Percentiles rank a stretch among this genome's conserved stretches.
Conservation (phyloP, 2,329 filamentous ascomycete species). For the Pyricularia pennisetigena region DNA sequence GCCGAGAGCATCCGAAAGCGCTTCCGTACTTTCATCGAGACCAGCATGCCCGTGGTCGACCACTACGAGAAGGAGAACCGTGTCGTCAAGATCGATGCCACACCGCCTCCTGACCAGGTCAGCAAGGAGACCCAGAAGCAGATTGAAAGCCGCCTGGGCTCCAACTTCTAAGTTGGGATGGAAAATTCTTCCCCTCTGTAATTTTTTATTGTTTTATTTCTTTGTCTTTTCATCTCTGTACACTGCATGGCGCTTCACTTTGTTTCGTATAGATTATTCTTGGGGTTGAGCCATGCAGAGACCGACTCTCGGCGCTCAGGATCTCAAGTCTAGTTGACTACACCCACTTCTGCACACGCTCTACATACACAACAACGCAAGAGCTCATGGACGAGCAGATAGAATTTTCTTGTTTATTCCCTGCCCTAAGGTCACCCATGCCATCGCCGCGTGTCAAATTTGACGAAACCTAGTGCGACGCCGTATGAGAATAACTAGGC, state of each 20-base stretch:
- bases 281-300: not conserved
- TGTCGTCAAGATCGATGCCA: conserved; percentile 73
- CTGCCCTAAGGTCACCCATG: not conserved
- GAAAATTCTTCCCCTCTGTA: not conserved
- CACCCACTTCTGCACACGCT: not conserved
- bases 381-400: not conserved
- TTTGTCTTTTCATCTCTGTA: not conserved
- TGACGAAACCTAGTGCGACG: not conserved
- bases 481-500: not conserved
- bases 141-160: conserved; percentile 38
- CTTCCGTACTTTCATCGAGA: conserved; percentile 88
- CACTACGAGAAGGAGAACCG: conserved; percentile 67
- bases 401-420: not conserved
- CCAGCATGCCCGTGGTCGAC: conserved; percentile 94
- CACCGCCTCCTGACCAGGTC: conserved; percentile 52
- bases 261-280: not conserved
- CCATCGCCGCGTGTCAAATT: not conserved
- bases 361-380: not conserved
- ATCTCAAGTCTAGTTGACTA: not conserved
- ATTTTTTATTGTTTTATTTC: not conserved
- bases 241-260: conserved; percentile 1
- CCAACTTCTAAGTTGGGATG: conserved; percentile 21
- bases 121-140: conserved; percentile 41
- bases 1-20: conserved; percentile 92
- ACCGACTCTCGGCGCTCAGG: not conserved